These are phyloP conservation scores for Alternaria brassicae DNA, from an alignment of 2,329 filamentous ascomycete genomes.

Conservation along the genomic window DNA sequence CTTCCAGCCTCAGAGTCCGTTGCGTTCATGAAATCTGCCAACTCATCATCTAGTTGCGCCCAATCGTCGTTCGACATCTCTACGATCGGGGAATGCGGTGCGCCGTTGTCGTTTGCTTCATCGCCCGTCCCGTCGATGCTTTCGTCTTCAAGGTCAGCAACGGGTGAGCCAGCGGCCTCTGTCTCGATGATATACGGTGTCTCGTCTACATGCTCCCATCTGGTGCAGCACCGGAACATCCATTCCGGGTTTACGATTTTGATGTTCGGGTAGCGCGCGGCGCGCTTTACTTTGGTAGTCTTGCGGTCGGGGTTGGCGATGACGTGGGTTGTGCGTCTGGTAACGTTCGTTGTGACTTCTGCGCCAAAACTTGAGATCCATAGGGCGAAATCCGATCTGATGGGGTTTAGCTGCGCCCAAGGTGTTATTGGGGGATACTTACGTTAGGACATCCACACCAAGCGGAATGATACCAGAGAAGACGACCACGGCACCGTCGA, in stretches of 20 bases:
- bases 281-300: slow-evolving; percentile 90
- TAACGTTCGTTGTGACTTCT: slow-evolving; percentile 66
- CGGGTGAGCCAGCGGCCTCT: slow-evolving; percentile 63
- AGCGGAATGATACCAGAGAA: slow-evolving; percentile 90
- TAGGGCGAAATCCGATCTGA: slow-evolving; percentile 78
- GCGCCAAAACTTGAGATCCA: slow-evolving; percentile 90
- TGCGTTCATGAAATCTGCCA: slow-evolving; percentile 73
- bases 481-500: slow-evolving; percentile 79
- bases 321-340: slow-evolving; percentile 68
- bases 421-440: slow-evolving; percentile 29
- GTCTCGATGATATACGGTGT: slow-evolving; percentile 79
- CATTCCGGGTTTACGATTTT: slow-evolving; percentile 93
- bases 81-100: slow-evolving; percentile 30
- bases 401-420: slow-evolving; percentile 22
- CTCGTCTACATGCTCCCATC: slow-evolving; percentile 84
- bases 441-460: slow-evolving; percentile 74
- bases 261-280: slow-evolving; percentile 77
- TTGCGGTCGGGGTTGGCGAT: slow-evolving; percentile 74
- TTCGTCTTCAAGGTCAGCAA: slow-evolving; percentile 54
- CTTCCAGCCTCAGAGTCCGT: slow-evolving; percentile 47
- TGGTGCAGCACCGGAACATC: slow-evolving; percentile 83
- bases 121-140: slow-evolving; percentile 51
- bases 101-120: slow-evolving; percentile 45
- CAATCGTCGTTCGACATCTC: slow-evolving; percentile 49
- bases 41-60: slow-evolving; percentile 69